Evolutionary conservation across 1,284 basidiomycete genomes (phyloP).

Genomic region (Ustilago crameri): DNA sequence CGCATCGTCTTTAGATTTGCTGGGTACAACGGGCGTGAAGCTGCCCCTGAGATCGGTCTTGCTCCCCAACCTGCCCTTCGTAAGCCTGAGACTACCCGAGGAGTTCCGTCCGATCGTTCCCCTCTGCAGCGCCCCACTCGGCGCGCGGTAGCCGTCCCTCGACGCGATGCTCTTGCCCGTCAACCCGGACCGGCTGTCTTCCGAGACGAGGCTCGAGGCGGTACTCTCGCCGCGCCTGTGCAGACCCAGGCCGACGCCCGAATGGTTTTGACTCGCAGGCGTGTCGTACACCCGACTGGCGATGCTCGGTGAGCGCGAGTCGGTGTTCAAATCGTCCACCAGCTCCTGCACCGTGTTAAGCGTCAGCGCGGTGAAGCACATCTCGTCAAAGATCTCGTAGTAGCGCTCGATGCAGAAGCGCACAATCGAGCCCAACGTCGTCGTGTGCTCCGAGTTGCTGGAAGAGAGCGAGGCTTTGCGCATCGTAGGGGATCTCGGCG

Average conservation of each 20-base stretch:
- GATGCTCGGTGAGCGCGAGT: constrained; percentile 15
- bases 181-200: constrained; percentile 14
- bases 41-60: constrained; percentile 25
- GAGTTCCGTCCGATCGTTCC: constrained; percentile 33
- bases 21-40: constrained; percentile 11
- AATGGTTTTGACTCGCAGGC: not conserved
- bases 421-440: constrained; percentile 78
- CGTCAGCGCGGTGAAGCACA: constrained; percentile 11
- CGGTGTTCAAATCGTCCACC: constrained; percentile 24
- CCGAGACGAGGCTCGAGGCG: constrained; percentile 5
- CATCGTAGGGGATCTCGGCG: constrained; percentile 5
- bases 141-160: constrained; percentile 24
- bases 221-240: constrained; percentile 17
- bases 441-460: constrained; percentile 67
- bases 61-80: constrained; percentile 28
- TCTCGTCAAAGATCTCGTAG: constrained; percentile 80
- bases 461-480: constrained; percentile 15
- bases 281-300: constrained; percentile 16
- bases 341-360: constrained; percentile 26
- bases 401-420: constrained; percentile 82
- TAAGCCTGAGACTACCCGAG: constrained; percentile 33
- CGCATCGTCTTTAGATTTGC: too few relatives aligned
- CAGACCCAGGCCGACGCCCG: constrained; percentile 1
- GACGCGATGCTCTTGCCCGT: constrained; percentile 25
- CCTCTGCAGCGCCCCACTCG: constrained; percentile 3